These are phyloP conservation scores for Pseudoturritis turrita DNA, from an alignment of 345 rosid species.

Conservation along the genomic window DNA sequence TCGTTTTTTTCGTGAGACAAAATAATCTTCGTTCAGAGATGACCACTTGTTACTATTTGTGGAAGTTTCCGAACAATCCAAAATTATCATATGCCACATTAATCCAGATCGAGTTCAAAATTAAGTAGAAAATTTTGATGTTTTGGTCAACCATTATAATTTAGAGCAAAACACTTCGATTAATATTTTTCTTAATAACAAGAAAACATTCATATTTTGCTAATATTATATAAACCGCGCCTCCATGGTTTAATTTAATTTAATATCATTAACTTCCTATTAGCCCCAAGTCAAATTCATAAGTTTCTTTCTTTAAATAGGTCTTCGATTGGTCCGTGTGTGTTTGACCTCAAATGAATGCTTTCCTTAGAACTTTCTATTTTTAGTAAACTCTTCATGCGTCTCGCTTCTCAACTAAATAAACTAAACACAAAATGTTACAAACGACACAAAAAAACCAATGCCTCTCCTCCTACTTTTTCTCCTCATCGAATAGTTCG, in stretches of 20 bases:
- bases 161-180: not conserved
- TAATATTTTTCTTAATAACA: not conserved
- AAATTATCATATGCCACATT: not conserved
- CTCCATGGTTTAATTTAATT: not conserved
- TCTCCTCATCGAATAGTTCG: slow-evolving; percentile 8
- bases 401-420: slow-evolving; percentile 21
- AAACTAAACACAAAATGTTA: slow-evolving; percentile 25
- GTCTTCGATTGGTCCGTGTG: slow-evolving; percentile 21
- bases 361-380: slow-evolving; percentile 21
- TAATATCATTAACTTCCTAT: not conserved
- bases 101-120: not conserved
- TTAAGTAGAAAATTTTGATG: not conserved
- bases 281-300: slow-evolving; percentile 5
- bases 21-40: no score
- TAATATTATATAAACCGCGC: not conserved
- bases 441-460: slow-evolving; percentile 20
- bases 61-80: not conserved
- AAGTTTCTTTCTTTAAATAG: not conserved
- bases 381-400: slow-evolving; percentile 22
- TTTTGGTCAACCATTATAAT: not conserved
- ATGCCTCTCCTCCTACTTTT: slow-evolving; percentile 26
- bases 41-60: not conserved
- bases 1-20: no score
- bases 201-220: not conserved
- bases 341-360: slow-evolving; percentile 27